A percentile compares a stretch with the other conserved stretches of the same genome.
phyloP scores from a whole-genome alignment of 2,329 filamentous ascomycete genomes.

The Lachnellula suecica region DNA sequence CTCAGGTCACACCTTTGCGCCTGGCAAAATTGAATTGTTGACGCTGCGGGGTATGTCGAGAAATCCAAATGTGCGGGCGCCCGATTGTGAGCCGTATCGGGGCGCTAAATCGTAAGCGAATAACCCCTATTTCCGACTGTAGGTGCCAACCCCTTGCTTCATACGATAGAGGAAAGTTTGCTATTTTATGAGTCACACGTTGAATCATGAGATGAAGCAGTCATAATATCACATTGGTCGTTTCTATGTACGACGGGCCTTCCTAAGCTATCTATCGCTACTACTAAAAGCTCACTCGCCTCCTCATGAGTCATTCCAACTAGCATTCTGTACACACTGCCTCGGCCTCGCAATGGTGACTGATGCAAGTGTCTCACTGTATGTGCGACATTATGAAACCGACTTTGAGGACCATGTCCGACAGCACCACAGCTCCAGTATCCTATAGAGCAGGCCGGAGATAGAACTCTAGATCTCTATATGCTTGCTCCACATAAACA shows the following conservation, averaged over 20 bases:
- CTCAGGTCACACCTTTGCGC: too few species aligned
- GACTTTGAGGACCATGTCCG: too few species aligned
- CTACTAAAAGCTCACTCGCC: not conserved
- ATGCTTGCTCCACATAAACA: slow-evolving; percentile 48
- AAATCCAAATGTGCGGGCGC: not conserved
- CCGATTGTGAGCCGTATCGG: too few species aligned
- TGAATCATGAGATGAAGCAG: too few species aligned
- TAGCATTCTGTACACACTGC: too few species aligned
- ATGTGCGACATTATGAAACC: too few species aligned
- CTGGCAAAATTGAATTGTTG: not conserved
- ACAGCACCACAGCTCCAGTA: not conserved
- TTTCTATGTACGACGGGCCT: not conserved
- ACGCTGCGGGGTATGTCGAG: not conserved
- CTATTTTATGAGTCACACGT: not conserved
- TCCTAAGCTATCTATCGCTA: too few species aligned
- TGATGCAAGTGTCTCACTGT: too few species aligned
- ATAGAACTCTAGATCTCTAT: slow-evolving; percentile 54
- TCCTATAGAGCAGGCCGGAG: slow-evolving; percentile 48
- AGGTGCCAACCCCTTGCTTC: too few species aligned
- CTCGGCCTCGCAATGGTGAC: too few species aligned
- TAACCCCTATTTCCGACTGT: not conserved
- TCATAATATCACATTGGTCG: too few species aligned
- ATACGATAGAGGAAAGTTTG: too few species aligned
- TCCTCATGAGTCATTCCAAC: not conserved
- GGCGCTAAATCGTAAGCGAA: not conserved